These are phyloP conservation scores for Verticillium albo-atrum DNA, from an alignment of 2,329 filamentous ascomycete genomes.

Conservation along the genomic window DNA sequence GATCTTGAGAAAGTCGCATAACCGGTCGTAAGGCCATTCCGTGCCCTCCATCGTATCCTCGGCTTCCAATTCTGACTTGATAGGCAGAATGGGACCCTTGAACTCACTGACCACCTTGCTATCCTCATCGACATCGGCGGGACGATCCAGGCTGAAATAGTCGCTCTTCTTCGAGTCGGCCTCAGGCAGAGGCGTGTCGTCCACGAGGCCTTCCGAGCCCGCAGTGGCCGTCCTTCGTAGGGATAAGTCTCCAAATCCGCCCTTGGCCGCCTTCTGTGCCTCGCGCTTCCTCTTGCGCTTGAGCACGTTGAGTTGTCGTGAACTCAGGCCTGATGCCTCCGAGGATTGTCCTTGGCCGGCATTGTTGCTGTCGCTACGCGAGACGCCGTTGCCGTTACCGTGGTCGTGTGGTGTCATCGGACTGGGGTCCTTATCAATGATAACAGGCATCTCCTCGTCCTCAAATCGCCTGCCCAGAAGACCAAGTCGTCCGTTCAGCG, in stretches of 20 bases:
- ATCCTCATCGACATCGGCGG: constrained; percentile 76
- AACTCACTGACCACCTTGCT: constrained; percentile 92
- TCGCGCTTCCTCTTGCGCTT: constrained; percentile 93
- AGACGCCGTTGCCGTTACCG: constrained; percentile 25
- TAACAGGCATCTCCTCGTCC: constrained; percentile 67
- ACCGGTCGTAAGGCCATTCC: constrained; percentile 90
- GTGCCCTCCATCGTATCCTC: constrained; percentile 72
- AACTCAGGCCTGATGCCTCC: constrained; percentile 75
- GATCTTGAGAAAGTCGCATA: constrained; percentile 90
- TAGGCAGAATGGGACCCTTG: constrained; percentile 75
- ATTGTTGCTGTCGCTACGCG: constrained; percentile 28
- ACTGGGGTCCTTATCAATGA: constrained; percentile 43
- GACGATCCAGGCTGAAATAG: constrained; percentile 86
- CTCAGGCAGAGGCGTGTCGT: constrained; percentile 53
- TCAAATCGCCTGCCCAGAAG: constrained; percentile 80
- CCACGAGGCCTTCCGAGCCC: constrained; percentile 56
- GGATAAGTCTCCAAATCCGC: constrained; percentile 83
- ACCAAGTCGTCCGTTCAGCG: constrained; percentile 74
- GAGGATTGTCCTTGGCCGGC: constrained; percentile 32
- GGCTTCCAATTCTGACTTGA: constrained; percentile 80
- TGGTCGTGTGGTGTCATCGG: constrained; percentile 39
- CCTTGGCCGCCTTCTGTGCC: constrained; percentile 81
- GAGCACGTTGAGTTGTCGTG: constrained; percentile 87
- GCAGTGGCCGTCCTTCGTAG: constrained; percentile 57
- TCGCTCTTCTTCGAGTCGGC: constrained; percentile 62